Evolutionary conservation across 495 filamentous ascomycete species (phyloP).

Genomic region (Penicillium samsonianum): DNA sequence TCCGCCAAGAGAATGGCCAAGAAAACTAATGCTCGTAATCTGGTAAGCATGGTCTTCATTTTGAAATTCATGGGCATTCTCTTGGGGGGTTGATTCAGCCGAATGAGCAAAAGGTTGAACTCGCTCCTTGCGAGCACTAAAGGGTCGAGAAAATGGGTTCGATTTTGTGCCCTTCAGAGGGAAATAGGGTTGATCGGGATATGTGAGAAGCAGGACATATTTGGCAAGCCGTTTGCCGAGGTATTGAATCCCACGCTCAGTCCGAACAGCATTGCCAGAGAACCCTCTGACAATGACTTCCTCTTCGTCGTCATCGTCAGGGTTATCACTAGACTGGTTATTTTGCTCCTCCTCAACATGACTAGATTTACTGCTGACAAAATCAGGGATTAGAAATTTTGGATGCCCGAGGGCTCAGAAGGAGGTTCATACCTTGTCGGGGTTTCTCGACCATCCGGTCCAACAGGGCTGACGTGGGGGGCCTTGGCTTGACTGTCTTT

Average conservation of each 20-base stretch:
- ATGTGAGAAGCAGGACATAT: conserved; percentile 83
- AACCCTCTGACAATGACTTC: conserved; percentile 94
- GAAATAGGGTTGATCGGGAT: conserved; percentile 84
- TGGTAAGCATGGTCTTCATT: conserved; percentile 66
- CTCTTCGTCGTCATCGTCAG: conserved; percentile 66
- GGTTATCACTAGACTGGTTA: neutral
- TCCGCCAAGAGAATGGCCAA: conserved; percentile 91
- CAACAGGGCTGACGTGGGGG: neutral
- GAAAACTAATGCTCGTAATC: conserved; percentile 93
- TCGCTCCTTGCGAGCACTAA: conserved; percentile 32
- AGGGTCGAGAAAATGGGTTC: conserved; percentile 37
- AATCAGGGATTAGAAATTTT: neutral
- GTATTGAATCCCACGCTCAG: conserved; percentile 94
- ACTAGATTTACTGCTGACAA: neutral
- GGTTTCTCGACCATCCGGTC: neutral
- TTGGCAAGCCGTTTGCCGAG: conserved; percentile 93
- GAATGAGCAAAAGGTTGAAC: conserved; percentile 15
- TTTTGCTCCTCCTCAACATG: neutral
- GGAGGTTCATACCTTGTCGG: conserved; percentile 1
- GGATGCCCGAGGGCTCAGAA: neutral
- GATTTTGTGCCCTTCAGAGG: conserved; percentile 62
- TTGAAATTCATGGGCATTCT: conserved; percentile 8
- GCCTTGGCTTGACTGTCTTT: conserved; percentile 50
- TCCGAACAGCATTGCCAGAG: conserved; percentile 82
- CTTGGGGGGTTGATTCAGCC: conserved; percentile 12